Percentiles rank a stretch among this genome's conserved stretches.
Evolutionary conservation across 768 basidiomycete genomes (phyloP).

Genomic region (Plicaturopsis crispa): DNA sequence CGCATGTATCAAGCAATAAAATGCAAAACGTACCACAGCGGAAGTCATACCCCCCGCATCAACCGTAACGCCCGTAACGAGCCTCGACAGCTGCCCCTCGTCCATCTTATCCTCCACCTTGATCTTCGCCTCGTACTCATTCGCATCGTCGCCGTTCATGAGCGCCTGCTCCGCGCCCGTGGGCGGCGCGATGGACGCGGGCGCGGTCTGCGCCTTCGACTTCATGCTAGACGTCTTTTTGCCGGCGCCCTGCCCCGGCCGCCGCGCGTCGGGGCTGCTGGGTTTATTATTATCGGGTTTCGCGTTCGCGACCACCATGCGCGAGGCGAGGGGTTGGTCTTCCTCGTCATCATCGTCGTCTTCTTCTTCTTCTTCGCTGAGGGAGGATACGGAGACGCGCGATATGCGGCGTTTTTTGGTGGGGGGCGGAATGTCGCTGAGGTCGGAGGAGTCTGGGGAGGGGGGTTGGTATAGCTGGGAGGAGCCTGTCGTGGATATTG

Average conservation of each 20-base stretch:
- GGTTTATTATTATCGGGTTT: constrained; percentile 20
- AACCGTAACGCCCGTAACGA: constrained; percentile 76
- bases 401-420: constrained; percentile 49
- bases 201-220: constrained; percentile 52
- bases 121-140: constrained; percentile 41
- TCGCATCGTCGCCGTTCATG: constrained; percentile 35
- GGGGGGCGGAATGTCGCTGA: constrained; percentile 34
- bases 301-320: constrained; percentile 24
- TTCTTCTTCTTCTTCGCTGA: constrained; percentile 25
- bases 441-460: constrained; percentile 29
- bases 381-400: constrained; percentile 44
- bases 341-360: constrained; percentile 49
- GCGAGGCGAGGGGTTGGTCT: constrained; percentile 47
- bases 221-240: constrained; percentile 54
- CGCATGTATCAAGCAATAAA: neutral
- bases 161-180: constrained; percentile 28
- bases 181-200: constrained; percentile 33
- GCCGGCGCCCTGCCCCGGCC: constrained; percentile 34
- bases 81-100: constrained; percentile 64
- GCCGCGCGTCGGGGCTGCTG: constrained; percentile 21
- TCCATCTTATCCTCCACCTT: constrained; percentile 79
- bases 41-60: constrained; percentile 47
- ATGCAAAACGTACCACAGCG: constrained; percentile 33
- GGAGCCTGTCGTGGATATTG: constrained; percentile 6
- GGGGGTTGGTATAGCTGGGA: constrained; percentile 12